Evolutionary conservation across 305 asterid genomes (phyloP), one percentile per base, ranked within the genome.

Genomic region (Withania somnifera): DNA sequence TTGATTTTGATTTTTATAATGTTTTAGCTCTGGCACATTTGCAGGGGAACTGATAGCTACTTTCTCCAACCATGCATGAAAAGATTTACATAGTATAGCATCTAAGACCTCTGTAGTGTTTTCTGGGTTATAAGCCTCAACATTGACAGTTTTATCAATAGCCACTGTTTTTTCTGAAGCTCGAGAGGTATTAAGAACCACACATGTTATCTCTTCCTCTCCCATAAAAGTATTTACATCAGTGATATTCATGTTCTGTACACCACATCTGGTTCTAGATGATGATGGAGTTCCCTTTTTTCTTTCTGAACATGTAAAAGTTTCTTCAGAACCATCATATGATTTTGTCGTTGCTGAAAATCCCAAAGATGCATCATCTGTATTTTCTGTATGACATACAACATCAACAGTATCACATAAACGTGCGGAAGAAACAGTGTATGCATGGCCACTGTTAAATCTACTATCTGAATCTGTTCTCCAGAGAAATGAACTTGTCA

Each of bases 391-490:
- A 75, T 32, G 57, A 67, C 22, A 4, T 24, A 38, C 82, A 36
- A 67, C 81, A 66, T 53, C 67, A 32, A 45, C 53, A 53, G 28
- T 60, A 2, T 30, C 40, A 19, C 79, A 26, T 79, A 83, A 79
- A 67, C 50, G 15, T 17, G 45, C 61, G 4, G 83, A 76, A 50
- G 81, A 77, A 78, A 52, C 83, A 56, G 83, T 51, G n/a, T 78
- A 66, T 28, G 77, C 80, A 57, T 68, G n/a, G 50, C 28, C 51
- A 50, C 30, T 56, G 38, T 71, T 28, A 45, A 32, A 24, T 67
- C 78, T 82, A 67, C 13, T 38, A 5, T 78, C 82, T 13, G 85
- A 81, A 56, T 77, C 82, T 52, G 82, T 60, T 61, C 47, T 50
- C 53, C 61, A n/a, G 64, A 30, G 53, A 78, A 80, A 64, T 66